These are phyloP conservation scores for Myxozyma melibiosi DNA, from an alignment of 805 yeast species.

Conservation along the genomic window DNA sequence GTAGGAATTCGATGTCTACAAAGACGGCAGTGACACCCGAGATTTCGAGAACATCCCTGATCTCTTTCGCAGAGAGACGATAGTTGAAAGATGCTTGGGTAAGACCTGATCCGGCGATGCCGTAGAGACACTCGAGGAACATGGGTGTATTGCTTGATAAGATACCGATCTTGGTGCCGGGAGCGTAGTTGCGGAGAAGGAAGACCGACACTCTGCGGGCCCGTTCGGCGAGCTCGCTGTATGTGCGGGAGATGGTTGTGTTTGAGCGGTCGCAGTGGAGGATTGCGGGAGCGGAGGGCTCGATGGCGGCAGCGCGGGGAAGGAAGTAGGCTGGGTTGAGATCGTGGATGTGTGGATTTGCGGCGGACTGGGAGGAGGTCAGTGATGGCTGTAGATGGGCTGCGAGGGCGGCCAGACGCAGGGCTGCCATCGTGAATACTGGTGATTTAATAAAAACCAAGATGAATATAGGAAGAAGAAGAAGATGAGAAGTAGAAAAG, in stretches of 20 bases:
- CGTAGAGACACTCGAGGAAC: conserved; percentile 43
- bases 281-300: conserved; percentile 43
- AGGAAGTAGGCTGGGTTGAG: conserved; percentile 43
- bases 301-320: conserved; percentile 42
- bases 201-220: conserved; percentile 40
- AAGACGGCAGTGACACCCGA: conserved; percentile 31
- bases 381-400: neutral
- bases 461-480: neutral
- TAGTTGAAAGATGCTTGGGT: conserved; percentile 43
- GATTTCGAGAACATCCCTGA: conserved; percentile 39
- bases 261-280: conserved; percentile 38
- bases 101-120: conserved; percentile 42
- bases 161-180: conserved; percentile 38
- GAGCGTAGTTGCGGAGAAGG: conserved; percentile 34
- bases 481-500: neutral
- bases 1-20: conserved; percentile 21
- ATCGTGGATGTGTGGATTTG: conserved; percentile 38
- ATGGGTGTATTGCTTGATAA: conserved; percentile 44
- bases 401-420: conserved; percentile 8
- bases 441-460: too few species aligned
- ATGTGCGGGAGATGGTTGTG: conserved; percentile 33
- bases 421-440: conserved; percentile 1
- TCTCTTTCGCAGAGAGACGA: conserved; percentile 40
- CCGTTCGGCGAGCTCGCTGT: conserved; percentile 38
- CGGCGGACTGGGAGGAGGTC: neutral